Percentiles rank a stretch among this genome's conserved stretches.
These are phyloP conservation scores for Phytophthora cryptogea DNA, from an alignment of 352 stramenopile genomes.

Conservation along the genomic window DNA sequence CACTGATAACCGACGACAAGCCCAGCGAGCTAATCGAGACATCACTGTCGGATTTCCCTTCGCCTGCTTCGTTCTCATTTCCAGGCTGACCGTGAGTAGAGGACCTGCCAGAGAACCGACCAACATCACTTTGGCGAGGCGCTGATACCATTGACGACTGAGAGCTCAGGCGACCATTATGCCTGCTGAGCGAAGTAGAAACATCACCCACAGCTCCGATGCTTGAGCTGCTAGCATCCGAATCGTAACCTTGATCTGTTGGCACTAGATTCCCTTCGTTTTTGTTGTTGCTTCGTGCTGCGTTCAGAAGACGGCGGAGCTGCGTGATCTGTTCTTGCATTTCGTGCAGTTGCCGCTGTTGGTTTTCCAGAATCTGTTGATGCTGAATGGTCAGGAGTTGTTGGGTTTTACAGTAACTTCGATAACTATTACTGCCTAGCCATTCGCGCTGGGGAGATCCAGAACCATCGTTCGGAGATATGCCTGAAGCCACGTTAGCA, in stretches of 20 bases:
- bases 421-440: constrained; percentile 22
- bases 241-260: constrained; percentile 27
- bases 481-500: neutral
- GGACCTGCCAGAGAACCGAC: constrained; percentile 13
- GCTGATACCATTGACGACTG: constrained; percentile 30
- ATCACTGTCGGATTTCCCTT: constrained; percentile 14
- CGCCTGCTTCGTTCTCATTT: constrained; percentile 9
- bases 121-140: constrained; percentile 8
- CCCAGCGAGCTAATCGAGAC: constrained; percentile 56
- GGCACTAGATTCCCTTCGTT: constrained; percentile 9
- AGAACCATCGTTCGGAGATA: constrained; percentile 6
- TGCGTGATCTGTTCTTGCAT: constrained; percentile 76
- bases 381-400: constrained; percentile 73
- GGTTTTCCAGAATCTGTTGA: constrained; percentile 78
- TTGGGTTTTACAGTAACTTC: constrained; percentile 67
- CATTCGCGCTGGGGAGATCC: constrained; percentile 6
- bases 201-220: constrained; percentile 29
- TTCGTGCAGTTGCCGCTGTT: constrained; percentile 69
- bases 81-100: constrained; percentile 11
- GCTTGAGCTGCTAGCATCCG: constrained; percentile 32
- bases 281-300: constrained; percentile 30
- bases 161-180: constrained; percentile 19
- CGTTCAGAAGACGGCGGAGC: constrained; percentile 48
- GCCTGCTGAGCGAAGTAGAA: constrained; percentile 26
- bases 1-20: constrained; percentile 66